Percentiles rank a stretch among this genome's conserved stretches.
Evolutionary conservation across 306 rosid species (phyloP).

Genomic region (Benincasa hispida): DNA sequence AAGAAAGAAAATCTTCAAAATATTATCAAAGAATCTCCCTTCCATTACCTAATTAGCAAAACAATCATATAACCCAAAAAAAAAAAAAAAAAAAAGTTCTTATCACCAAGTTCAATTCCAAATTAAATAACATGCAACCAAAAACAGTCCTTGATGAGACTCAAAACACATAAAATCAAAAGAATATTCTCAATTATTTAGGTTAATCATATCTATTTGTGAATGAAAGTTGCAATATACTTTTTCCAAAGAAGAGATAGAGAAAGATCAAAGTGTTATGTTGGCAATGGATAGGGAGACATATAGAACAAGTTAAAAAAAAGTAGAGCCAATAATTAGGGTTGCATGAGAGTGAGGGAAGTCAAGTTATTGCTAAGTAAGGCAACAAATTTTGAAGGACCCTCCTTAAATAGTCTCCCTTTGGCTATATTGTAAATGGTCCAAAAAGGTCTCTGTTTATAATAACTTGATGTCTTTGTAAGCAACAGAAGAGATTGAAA

Average conservation of each 20-base stretch:
- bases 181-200: not conserved
- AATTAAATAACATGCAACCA: not conserved
- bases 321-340: not conserved
- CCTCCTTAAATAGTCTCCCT: not conserved
- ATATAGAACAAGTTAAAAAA: not conserved
- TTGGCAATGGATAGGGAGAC: not conserved
- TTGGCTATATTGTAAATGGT: not conserved
- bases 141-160: not conserved
- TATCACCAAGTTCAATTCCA: not conserved
- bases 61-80: no score
- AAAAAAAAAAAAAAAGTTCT: not conserved
- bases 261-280: not conserved
- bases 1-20: no score
- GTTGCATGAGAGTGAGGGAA: constrained; percentile 2
- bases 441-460: not conserved
- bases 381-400: not conserved
- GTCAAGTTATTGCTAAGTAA: not conserved
- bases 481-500: not conserved
- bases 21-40: no score
- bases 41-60: no score
- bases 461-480: not conserved
- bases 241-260: not conserved
- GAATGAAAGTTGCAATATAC: not conserved
- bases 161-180: not conserved
- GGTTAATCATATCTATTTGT: not conserved